phyloP scores from a whole-genome alignment of 306 rosid genomes.

The Psophocarpus tetragonolobus region DNA sequence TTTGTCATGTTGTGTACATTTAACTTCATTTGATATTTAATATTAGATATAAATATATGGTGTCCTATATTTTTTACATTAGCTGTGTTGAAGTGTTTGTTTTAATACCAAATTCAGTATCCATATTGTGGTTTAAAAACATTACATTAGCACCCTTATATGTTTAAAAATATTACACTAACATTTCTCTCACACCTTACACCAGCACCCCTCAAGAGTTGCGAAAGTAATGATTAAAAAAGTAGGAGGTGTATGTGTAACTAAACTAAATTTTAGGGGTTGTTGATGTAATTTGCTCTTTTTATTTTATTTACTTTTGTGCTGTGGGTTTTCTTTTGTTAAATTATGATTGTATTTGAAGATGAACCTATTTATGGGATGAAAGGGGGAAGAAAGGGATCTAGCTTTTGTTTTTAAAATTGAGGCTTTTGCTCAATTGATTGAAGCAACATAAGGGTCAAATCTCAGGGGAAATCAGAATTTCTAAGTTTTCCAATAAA shows the following conservation, averaged over 20 bases:
- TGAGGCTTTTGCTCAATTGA: constrained; percentile 17
- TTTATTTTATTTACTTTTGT: background rate
- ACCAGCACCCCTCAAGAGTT: no score
- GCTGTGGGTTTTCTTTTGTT: background rate
- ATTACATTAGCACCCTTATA: no score
- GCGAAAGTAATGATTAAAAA: no score
- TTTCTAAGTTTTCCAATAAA: background rate
- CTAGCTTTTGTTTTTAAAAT: constrained; percentile 12
- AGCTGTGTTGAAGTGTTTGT: background rate
- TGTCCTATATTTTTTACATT: background rate
- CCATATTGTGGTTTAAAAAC: background rate
- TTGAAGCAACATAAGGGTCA: background rate
- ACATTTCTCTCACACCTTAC: no score
- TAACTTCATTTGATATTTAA: background rate
- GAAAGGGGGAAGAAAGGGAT: background rate
- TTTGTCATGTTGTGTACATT: background rate
- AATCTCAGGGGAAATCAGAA: constrained; percentile 21
- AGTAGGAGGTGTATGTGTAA: no score
- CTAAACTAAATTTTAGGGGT: no score
- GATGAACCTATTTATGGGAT: constrained; percentile 16
- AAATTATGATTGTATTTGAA: background rate
- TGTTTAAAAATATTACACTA: no score
- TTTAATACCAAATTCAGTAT: background rate
- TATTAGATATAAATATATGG: background rate
- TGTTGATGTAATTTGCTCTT: no score